Evolutionary conservation across 2,329 filamentous ascomycete species (phyloP).

Genomic region (Aspergillus sp.): DNA sequence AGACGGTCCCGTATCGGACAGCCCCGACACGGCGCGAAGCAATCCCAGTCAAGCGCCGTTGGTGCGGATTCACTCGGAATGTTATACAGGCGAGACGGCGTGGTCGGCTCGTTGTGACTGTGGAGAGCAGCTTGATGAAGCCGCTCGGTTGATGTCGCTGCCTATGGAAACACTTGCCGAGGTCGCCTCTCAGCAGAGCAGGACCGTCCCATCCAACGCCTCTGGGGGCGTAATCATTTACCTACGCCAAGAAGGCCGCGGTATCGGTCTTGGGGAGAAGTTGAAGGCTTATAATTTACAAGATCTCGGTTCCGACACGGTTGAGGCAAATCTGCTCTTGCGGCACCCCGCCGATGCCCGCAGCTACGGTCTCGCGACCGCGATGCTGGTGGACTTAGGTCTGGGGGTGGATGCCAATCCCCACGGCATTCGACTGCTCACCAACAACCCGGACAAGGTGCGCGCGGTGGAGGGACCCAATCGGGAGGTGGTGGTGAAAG

Average conservation of each 20-base stretch:
- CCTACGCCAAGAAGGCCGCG: slow-evolving; percentile 89
- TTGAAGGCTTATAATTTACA: slow-evolving; percentile 98
- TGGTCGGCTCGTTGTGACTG: slow-evolving; percentile 98
- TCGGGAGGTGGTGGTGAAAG: slow-evolving; percentile 79
- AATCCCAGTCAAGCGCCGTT: slow-evolving; percentile 56
- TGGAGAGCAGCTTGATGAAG: slow-evolving; percentile 95
- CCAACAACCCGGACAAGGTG: slow-evolving; percentile 97
- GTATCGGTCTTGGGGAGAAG: slow-evolving; percentile 92
- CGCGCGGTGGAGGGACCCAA: slow-evolving; percentile 89
- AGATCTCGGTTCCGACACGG: slow-evolving; percentile 94
- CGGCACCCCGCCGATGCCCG: slow-evolving; percentile 91
- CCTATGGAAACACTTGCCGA: slow-evolving; percentile 40
- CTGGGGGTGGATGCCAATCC: slow-evolving; percentile 62
- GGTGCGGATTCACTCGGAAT: slow-evolving; percentile 95
- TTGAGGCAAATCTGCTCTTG: slow-evolving; percentile 88
- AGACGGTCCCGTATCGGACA: slow-evolving; percentile 10
- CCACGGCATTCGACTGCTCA: slow-evolving; percentile 69
- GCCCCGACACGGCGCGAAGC: slow-evolving; percentile 15
- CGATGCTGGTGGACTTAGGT: slow-evolving; percentile 85
- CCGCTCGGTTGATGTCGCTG: slow-evolving; percentile 85
- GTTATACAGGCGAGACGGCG: slow-evolving; percentile 96
- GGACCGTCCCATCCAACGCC: slow-evolving; percentile 47
- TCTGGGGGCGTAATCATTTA: slow-evolving; percentile 91
- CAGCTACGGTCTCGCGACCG: slow-evolving; percentile 93
- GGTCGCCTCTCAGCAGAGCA: slow-evolving; percentile 24